phyloP scores from a whole-genome alignment of 2,329 filamentous ascomycete species.

The Geosmithia putterillii region DNA sequence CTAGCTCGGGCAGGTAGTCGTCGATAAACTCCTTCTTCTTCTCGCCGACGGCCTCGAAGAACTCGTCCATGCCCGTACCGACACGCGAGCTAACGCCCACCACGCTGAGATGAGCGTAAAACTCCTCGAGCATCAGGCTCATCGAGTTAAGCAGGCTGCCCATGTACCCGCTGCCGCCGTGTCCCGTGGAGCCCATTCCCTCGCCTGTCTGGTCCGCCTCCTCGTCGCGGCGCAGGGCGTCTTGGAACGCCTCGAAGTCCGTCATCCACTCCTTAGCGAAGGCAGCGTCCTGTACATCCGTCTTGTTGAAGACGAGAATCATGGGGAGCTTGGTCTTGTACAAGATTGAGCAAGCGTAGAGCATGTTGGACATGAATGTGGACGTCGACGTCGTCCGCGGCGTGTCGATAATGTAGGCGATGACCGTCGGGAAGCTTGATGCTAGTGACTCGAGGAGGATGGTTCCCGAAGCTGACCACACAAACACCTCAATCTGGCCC shows the following conservation, averaged over 20 bases:
- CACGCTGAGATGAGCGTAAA: conserved; percentile 86
- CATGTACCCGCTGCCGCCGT: conserved; percentile 88
- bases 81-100: conserved; percentile 91
- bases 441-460: conserved; percentile 90
- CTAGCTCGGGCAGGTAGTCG: conserved; percentile 87
- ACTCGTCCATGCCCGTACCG: conserved; percentile 81
- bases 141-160: conserved; percentile 90
- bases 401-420: conserved; percentile 96
- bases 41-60: conserved; percentile 77
- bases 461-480: conserved; percentile 91
- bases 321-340: conserved; percentile 98
- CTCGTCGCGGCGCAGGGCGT: conserved; percentile 70
- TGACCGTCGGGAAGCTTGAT: conserved; percentile 88
- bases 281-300: conserved; percentile 79
- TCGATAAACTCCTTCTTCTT: conserved; percentile 81
- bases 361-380: conserved; percentile 99
- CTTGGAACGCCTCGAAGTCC: conserved; percentile 92
- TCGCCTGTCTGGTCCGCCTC: conserved; percentile 64
- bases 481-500: conserved; percentile 96
- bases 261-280: conserved; percentile 99
- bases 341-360: conserved; percentile 95
- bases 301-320: conserved; percentile 99
- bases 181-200: conserved; percentile 48
- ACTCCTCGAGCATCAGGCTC: conserved; percentile 94
- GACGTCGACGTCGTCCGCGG: conserved; percentile 85